A percentile compares a stretch with the other conserved stretches of the same genome.
phyloP scores from a whole-genome alignment of 176 grass and related monocot genomes.

The Urochloa ruziziensis region DNA sequence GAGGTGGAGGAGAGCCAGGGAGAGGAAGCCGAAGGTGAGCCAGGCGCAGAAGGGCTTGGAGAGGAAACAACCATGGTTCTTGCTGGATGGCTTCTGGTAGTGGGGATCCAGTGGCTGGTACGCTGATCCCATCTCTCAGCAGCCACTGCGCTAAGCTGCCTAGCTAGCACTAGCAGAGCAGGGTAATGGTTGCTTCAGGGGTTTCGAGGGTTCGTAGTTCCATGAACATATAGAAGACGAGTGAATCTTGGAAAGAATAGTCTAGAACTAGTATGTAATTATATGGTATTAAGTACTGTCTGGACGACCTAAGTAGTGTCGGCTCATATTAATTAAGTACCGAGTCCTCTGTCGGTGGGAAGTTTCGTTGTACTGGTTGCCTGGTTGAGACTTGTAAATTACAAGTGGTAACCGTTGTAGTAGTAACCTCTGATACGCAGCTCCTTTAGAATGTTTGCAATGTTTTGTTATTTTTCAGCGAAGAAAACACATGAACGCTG shows the following conservation, averaged over 20 bases:
- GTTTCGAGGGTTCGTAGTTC: not conserved
- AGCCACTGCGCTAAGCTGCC: not conserved
- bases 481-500: too few relatives aligned
- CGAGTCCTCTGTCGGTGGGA: too few relatives aligned
- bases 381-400: too few relatives aligned
- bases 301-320: too few relatives aligned
- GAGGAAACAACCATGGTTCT: not conserved
- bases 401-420: too few relatives aligned
- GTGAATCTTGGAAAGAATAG: not conserved
- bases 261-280: not conserved
- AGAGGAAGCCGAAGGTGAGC: conserved; percentile 22
- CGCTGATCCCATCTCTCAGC: not conserved
- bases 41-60: not conserved
- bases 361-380: not conserved
- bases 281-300: not conserved
- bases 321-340: too few relatives aligned
- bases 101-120: not conserved
- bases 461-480: too few relatives aligned
- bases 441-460: too few relatives aligned
- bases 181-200: not conserved
- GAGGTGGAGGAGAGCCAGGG: too few relatives aligned
- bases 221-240: not conserved
- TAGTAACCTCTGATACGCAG: too few relatives aligned
- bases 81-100: not conserved
- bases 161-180: not conserved